Base-by-base conservation (phyloP, 2,329 filamentous ascomycete species). In the Fusarium graminum region DNA sequence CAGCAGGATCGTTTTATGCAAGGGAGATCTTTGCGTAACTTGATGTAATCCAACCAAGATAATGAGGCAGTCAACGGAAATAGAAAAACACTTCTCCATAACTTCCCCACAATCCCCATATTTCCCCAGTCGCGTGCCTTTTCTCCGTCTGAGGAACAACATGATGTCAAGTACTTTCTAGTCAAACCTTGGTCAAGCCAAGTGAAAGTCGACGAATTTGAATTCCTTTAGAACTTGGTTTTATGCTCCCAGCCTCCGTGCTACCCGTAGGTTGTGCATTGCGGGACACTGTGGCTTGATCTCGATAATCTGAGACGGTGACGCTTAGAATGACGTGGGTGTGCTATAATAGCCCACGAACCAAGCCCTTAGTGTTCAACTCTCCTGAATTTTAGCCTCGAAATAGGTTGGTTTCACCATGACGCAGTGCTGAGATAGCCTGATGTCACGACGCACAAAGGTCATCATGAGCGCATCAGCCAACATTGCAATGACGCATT, bases 291-390 rank as follows among this genome's bases (percentile, higher is more conserved):
- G 13, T 41, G n/a, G 46, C 46, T 54, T 16, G 36, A 60, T 60
- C 46, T 60, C 55, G 36, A 61, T 61, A 60, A 22, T 36, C 25
- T 39, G 36, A 53, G 44, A 61, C 42, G 14, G 59, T 63, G 59
- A 63, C 59, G 59, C 22, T 17, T 11, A 28, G n/a, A 32, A 63
- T 63, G 59, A 63, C 59, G 59, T 63, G 58, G 44, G 51, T 63
- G 58, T 46, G 29, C 47, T 16, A 11, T 28, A 22, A 52, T 51
- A 28, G 30, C 13, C n/a, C 10, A 13, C 6, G 6, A 8, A 29
- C 43, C 42, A 44, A 49, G 50, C 28, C 9, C 28, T 30, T 58
- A 43, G 44, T 41, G 39, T 41, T 29, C 5, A 25, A 41, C 49
- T 58, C 32, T 40, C 11, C 13, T 25, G 14, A 42, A 11, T 17